Percentiles rank a stretch among this genome's conserved stretches.
phyloP scores from a whole-genome alignment of 176 grass and related monocot genomes.

The Triticum aestivum region IWGSC_CS_RefSeq_v2.1 NC_057804.1:467063895-467064394 shows the following conservation, averaged over 20 bases:
- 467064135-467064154: constrained; percentile 87
- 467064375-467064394: neutral
- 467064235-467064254: neutral
- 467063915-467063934: constrained; percentile 97
- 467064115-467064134: constrained; percentile 94
- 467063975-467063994: neutral
- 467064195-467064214: neutral
- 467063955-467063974: neutral
- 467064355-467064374: neutral
- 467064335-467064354: neutral
- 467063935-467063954: constrained; percentile 56
- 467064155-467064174: constrained; percentile 2
- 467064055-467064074: neutral
- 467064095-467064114: constrained; percentile 93
- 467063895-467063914: constrained; percentile 85
- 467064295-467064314: neutral
- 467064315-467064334: neutral
- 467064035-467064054: neutral
- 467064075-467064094: neutral
- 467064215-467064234: neutral
- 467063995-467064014: neutral
- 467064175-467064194: neutral
- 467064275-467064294: neutral
- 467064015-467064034: neutral
- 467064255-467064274: neutral